Evolutionary conservation across 768 basidiomycete species (phyloP).

Genomic region (Cantharellus anzutake): DNA sequence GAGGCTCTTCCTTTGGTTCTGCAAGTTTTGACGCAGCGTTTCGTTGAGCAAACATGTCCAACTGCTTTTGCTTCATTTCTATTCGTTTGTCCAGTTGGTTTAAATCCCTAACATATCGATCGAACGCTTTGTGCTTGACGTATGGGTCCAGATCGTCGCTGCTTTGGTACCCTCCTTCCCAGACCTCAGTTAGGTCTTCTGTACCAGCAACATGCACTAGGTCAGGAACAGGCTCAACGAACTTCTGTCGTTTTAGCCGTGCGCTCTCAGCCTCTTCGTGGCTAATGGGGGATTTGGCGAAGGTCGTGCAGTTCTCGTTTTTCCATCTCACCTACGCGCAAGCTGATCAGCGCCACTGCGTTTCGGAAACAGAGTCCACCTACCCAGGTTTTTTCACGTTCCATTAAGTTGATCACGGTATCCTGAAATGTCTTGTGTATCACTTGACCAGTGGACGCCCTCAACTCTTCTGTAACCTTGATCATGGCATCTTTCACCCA

Average conservation of each 20-base stretch:
- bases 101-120: conserved; percentile 4
- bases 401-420: conserved; percentile 3
- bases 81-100: conserved; percentile 6
- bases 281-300: conserved; percentile 6
- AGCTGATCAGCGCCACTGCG: too few species aligned
- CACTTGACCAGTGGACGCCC: neutral
- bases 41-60: neutral
- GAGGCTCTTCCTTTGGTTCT: neutral
- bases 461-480: conserved; percentile 5
- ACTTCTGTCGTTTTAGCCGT: neutral
- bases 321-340: conserved; percentile 3
- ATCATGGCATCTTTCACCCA: conserved; percentile 4
- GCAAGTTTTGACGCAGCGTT: neutral
- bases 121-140: conserved; percentile 1
- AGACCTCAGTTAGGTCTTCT: conserved; percentile 5
- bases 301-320: conserved; percentile 6
- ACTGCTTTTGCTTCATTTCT: conserved; percentile 1
- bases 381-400: conserved; percentile 7
- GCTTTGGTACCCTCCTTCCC: conserved; percentile 4
- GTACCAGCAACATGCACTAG: conserved; percentile 1
- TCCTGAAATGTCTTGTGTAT: conserved; percentile 4
- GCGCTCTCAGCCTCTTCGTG: neutral
- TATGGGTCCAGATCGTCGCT: conserved; percentile 8
- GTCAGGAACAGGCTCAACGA: neutral
- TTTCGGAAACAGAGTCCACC: neutral